A percentile compares a stretch with the other conserved stretches of the same genome.
Conservation (phyloP, 441 rosid genomes). For the Hura crepitans region DNA sequence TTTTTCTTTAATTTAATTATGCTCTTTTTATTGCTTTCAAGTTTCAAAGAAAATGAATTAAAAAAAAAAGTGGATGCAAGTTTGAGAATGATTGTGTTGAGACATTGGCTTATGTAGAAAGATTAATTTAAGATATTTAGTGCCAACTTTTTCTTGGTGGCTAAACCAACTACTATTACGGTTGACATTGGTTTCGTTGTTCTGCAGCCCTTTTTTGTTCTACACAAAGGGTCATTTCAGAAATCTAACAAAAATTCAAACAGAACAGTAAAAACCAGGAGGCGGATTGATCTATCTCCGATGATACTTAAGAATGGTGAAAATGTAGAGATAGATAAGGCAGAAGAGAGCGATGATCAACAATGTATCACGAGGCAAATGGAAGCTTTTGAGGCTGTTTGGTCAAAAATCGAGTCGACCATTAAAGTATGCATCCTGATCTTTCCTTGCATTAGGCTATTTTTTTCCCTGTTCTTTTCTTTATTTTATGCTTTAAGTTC, state of each 20-base stretch:
- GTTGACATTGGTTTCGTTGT: not conserved
- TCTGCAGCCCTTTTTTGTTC: conserved; percentile 59
- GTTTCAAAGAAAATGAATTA: too few relatives aligned
- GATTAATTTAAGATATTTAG: too few relatives aligned
- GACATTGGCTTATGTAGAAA: not conserved
- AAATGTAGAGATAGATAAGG: conserved; percentile 30
- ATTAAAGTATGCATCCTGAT: conserved; percentile 44
- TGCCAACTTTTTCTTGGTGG: not conserved
- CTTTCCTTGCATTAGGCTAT: not conserved
- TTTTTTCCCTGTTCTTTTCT: too few relatives aligned
- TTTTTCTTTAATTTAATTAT: not conserved
- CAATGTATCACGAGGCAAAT: conserved; percentile 30
- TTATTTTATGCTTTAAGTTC: too few relatives aligned
- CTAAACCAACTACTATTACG: not conserved
- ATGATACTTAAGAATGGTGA: conserved; percentile 28
- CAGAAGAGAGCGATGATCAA: conserved; percentile 29
- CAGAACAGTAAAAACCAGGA: conserved; percentile 36
- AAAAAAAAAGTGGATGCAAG: not conserved
- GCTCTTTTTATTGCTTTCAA: not conserved
- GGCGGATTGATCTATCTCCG: conserved; percentile 51
- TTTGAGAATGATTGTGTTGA: not conserved
- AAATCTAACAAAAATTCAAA: conserved; percentile 33
- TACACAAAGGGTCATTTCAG: conserved; percentile 42
- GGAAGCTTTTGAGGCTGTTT: conserved; percentile 64
- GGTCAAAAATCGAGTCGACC: conserved; percentile 66